Evolutionary conservation across 1,139 yeast genomes (phyloP).

Genomic region (Kodamaea plutei): DNA sequence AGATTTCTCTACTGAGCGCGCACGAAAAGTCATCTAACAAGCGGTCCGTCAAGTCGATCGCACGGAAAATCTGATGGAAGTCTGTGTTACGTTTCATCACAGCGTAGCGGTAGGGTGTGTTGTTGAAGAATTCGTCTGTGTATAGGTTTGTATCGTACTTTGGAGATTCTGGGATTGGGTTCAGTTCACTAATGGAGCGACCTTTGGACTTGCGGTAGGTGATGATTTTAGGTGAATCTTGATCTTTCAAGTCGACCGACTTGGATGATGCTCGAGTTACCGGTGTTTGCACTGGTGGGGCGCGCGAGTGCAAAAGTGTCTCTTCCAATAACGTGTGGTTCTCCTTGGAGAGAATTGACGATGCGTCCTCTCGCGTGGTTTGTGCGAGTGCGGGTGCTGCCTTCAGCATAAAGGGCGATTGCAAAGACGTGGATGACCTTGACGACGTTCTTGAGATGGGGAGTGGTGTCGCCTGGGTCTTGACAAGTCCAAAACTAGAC

Average conservation of each 20-base stretch:
- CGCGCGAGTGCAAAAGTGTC: not conserved
- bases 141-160: constrained; percentile 32
- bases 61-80: constrained; percentile 71
- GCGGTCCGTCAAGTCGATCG: constrained; percentile 66
- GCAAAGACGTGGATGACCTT: constrained; percentile 27
- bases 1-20: constrained; percentile 82
- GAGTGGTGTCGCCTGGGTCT: constrained; percentile 2
- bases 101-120: constrained; percentile 50
- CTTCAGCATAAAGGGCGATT: constrained; percentile 38
- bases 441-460: constrained; percentile 15
- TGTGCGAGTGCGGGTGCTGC: constrained; percentile 57
- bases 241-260: not conserved
- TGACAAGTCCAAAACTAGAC: constrained; percentile 4
- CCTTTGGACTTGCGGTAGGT: constrained; percentile 41
- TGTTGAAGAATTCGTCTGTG: constrained; percentile 34
- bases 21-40: constrained; percentile 84
- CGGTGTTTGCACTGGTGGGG: not conserved
- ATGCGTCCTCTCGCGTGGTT: constrained; percentile 53
- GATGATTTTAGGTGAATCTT: constrained; percentile 43
- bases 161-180: constrained; percentile 3
- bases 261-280: not conserved
- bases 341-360: constrained; percentile 37
- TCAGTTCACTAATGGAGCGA: constrained; percentile 30
- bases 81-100: constrained; percentile 68
- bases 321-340: constrained; percentile 3